Base-by-base conservation (phyloP, 1,284 basidiomycete species). In the Cystobasidiaceae sp. region DNA sequence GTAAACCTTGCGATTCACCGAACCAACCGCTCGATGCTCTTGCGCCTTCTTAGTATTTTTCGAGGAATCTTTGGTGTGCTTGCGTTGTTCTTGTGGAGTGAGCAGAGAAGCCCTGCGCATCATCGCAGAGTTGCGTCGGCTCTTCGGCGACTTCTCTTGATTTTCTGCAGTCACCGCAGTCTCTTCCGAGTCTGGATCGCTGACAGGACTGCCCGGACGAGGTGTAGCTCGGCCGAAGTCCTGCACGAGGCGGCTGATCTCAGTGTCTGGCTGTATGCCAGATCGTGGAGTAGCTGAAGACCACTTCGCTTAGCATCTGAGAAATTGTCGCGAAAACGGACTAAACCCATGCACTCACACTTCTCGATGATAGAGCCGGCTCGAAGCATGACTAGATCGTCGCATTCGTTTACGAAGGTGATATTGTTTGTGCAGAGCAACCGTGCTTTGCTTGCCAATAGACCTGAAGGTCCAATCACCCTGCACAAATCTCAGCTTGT, bases 401-500 rank as follows among this genome's bases (percentile, higher is more conserved):
- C 88, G 52, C 90, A 88, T 66, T 91, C 81, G 51, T 84, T 83
- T 52, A 93, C 81, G 74, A 89, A 93, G 17, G 90, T 84, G 43
- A 97, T 86, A 49, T 87, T 87, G 77, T 97, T 93, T 21, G 92
- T 94, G 66, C 93, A 90, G 2, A 97, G 79, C 55, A 97, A 82
- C 27, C 93, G 82, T 4, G 91, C 91, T 77, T 94, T 94, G 43
- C 83, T 83, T 17, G 87, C 83, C 30, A 97, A 84, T 2, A 97
- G 74, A 63, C 93, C 93, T 58, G 85, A 79, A 1, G 93, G 92
- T 2, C 93, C 93, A 66, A 97, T 88, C 33, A 97, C 90, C 56
- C 67, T 43, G 54, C 15, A 44, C 32, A 21, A 60, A 72, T 69
- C 34, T 67, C 66, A 1, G 69, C 71, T 43, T 71, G 46, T 45